These are phyloP conservation scores for Nicotiana otophora DNA, from an alignment of 257 asterid species.

Conservation along the genomic window DNA sequence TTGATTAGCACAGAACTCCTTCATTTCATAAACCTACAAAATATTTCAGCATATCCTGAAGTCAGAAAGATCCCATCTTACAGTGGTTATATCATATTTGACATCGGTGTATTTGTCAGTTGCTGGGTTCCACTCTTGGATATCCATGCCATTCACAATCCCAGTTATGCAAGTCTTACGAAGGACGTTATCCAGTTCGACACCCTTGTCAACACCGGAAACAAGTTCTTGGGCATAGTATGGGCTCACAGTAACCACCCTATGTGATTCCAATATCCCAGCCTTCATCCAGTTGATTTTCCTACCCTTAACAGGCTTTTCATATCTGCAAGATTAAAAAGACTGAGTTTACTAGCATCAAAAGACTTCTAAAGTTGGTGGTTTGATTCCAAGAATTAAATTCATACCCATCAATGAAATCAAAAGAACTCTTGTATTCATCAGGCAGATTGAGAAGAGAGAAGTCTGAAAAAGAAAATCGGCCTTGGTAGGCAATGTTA, in stretches of 20 bases:
- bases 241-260: conserved; percentile 85
- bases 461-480: conserved; percentile 77
- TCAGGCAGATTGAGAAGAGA: conserved; percentile 75
- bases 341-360: conserved; percentile 7
- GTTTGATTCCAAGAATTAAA: neutral
- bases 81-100: conserved; percentile 71
- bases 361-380: neutral
- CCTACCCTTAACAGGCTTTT: conserved; percentile 82
- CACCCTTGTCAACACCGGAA: conserved; percentile 73
- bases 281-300: conserved; percentile 98
- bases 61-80: conserved; percentile 22
- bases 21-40: neutral
- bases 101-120: conserved; percentile 66
- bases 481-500: conserved; percentile 97
- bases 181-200: conserved; percentile 60
- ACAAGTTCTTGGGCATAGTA: conserved; percentile 80
- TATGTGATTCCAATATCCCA: conserved; percentile 61
- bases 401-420: conserved; percentile 86
- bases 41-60: neutral
- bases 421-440: conserved; percentile 69
- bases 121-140: conserved; percentile 91
- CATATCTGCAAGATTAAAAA: conserved; percentile 39
- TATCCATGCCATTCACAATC: conserved; percentile 82
- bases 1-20: neutral
- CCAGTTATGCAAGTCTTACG: conserved; percentile 53